A percentile compares a stretch with the other conserved stretches of the same genome.
These are phyloP conservation scores for Chlamydomonas schloesseri DNA, from an alignment of 139 green algal species.

Conservation along the genomic window DNA sequence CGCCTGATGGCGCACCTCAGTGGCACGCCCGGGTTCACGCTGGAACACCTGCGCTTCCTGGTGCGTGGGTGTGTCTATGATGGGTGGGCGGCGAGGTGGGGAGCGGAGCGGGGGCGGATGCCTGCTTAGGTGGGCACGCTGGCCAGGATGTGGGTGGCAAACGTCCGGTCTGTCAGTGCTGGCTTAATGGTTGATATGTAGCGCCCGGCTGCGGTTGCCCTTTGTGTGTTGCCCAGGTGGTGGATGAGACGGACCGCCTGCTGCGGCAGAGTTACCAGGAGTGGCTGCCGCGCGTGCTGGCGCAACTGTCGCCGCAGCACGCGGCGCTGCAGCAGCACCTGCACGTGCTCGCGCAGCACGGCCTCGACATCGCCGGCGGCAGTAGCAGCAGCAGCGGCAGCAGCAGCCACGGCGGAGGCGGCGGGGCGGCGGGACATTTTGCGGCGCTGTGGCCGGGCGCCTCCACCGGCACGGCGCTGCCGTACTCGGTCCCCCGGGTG, in stretches of 20 bases:
- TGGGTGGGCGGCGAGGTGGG: background rate
- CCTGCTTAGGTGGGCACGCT: background rate
- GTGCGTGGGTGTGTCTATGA: constrained; percentile 47
- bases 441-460: background rate
- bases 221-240: constrained; percentile 63
- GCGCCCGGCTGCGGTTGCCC: too few species aligned
- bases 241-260: constrained; percentile 94
- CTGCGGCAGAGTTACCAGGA: constrained; percentile 94
- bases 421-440: background rate
- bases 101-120: background rate
- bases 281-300: constrained; percentile 88
- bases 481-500: constrained; percentile 5
- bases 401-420: background rate
- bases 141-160: too few species aligned
- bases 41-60: constrained; percentile 77
- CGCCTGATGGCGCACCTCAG: constrained; percentile 83
- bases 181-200: too few species aligned
- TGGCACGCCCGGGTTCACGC: constrained; percentile 60
- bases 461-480: background rate
- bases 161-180: too few species aligned
- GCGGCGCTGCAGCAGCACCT: constrained; percentile 61
- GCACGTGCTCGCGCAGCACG: background rate
- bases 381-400: background rate
- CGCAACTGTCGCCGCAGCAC: constrained; percentile 16
- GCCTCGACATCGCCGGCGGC: background rate